Percentiles rank a stretch among this genome's conserved stretches.
These are phyloP conservation scores for Phaseolus coccineus DNA, from an alignment of 331 rosid species.

Conservation along the genomic window DNA sequence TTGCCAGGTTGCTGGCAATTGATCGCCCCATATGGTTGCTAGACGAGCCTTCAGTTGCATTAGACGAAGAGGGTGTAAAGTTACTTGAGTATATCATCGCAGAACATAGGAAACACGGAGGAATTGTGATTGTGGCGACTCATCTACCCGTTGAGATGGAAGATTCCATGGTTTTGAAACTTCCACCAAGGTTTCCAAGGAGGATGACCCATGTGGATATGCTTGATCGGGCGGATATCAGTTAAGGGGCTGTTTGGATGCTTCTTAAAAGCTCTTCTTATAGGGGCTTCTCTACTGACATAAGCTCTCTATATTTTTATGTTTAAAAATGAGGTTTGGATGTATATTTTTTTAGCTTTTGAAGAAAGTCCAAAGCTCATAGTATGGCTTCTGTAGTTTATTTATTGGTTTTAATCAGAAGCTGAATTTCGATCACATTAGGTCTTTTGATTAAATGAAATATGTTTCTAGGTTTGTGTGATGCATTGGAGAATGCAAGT, in stretches of 20 bases:
- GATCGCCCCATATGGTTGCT: slow-evolving; percentile 91
- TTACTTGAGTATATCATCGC: slow-evolving; percentile 77
- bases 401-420: too few relatives aligned
- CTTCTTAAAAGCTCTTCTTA: too few relatives aligned
- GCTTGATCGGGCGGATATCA: slow-evolving; percentile 66
- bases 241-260: not conserved
- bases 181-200: slow-evolving; percentile 89
- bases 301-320: too few relatives aligned
- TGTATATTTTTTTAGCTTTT: too few relatives aligned
- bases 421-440: too few relatives aligned
- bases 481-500: too few relatives aligned
- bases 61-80: slow-evolving; percentile 84
- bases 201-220: slow-evolving; percentile 74
- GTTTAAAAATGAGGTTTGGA: too few relatives aligned
- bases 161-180: slow-evolving; percentile 70
- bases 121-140: slow-evolving; percentile 75
- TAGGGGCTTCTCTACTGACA: too few relatives aligned
- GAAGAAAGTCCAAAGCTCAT: too few relatives aligned
- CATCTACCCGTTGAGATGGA: slow-evolving; percentile 72
- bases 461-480: too few relatives aligned
- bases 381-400: too few relatives aligned
- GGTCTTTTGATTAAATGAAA: too few relatives aligned
- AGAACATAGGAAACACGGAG: slow-evolving; percentile 83
- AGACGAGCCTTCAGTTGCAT: slow-evolving; percentile 89
- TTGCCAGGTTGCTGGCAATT: slow-evolving; percentile 81